Conservation (phyloP, 2,329 filamentous ascomycete genomes). For the Microcyclosporella mali region DNA sequence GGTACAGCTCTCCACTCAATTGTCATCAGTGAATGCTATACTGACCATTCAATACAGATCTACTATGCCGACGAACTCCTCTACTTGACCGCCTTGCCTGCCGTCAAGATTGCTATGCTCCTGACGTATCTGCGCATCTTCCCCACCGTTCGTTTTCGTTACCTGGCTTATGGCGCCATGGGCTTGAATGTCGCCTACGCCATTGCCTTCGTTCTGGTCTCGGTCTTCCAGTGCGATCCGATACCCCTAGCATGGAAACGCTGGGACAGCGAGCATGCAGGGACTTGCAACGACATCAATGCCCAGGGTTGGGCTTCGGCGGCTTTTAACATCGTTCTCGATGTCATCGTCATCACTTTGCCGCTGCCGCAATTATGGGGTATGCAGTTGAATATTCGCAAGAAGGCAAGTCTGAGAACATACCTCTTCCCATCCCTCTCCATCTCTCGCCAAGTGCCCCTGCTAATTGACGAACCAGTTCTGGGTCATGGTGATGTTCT, state of each 20-base stretch:
- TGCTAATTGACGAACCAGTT: conserved; percentile 1
- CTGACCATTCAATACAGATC: conserved; percentile 4
- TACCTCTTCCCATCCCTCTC: too few relatives aligned
- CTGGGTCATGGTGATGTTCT: conserved; percentile 19
- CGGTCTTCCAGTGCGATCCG: conserved; percentile 16
- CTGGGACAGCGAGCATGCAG: conserved; percentile 10
- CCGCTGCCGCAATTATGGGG: conserved; percentile 18
- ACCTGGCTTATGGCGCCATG: conserved; percentile 9
- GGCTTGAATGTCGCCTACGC: conserved; percentile 13
- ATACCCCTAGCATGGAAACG: conserved; percentile 12
- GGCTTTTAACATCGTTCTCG: conserved; percentile 16
- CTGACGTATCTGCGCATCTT: conserved; percentile 21
- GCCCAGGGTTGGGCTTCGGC: conserved; percentile 17
- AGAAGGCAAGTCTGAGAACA: conserved; percentile 9
- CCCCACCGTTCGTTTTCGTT: conserved; percentile 9
- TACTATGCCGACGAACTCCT: conserved; percentile 16
- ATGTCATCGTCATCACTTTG: conserved; percentile 17
- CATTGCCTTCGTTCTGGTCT: conserved; percentile 14
- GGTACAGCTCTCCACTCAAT: not conserved
- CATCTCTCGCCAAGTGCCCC: too few relatives aligned
- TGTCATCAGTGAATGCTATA: not conserved
- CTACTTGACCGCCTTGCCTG: conserved; percentile 13
- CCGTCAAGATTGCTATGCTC: conserved; percentile 16
- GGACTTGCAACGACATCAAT: conserved; percentile 18
- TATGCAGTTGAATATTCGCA: conserved; percentile 17